Conservation (phyloP, 768 basidiomycete species). For the Tulasnella sp. region DNA sequence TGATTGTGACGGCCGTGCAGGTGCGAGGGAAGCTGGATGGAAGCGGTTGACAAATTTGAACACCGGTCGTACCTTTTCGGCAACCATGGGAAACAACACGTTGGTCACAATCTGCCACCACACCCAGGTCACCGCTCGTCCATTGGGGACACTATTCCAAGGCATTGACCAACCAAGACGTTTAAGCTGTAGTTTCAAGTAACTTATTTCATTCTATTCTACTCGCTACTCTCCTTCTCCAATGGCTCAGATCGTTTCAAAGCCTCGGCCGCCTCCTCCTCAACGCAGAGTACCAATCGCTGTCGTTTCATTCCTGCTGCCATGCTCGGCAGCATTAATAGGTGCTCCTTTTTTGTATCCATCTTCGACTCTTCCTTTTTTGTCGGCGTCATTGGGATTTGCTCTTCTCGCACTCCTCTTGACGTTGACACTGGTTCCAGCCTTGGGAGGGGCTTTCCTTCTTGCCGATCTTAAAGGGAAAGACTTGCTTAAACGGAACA, state of each 20-base stretch:
- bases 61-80: neutral
- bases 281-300: neutral
- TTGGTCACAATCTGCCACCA: neutral
- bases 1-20: constrained; percentile 13
- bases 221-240: neutral
- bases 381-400: constrained; percentile 74
- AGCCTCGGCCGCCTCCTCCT: neutral
- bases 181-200: neutral
- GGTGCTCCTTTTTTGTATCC: constrained; percentile 9
- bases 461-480: constrained; percentile 72
- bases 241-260: neutral
- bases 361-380: constrained; percentile 22
- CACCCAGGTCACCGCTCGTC: neutral
- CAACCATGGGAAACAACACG: neutral
- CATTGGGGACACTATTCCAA: neutral
- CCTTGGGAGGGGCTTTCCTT: constrained; percentile 67
- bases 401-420: constrained; percentile 71
- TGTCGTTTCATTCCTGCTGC: neutral
- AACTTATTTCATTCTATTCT: neutral
- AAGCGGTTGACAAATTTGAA: neutral
- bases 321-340: neutral
- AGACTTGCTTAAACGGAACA: constrained; percentile 77
- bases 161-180: neutral
- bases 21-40: neutral
- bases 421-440: constrained; percentile 69